These are phyloP conservation scores for Suhomyces bribrorum DNA, from an alignment of 1,139 yeast genomes.

Conservation along the genomic window DNA sequence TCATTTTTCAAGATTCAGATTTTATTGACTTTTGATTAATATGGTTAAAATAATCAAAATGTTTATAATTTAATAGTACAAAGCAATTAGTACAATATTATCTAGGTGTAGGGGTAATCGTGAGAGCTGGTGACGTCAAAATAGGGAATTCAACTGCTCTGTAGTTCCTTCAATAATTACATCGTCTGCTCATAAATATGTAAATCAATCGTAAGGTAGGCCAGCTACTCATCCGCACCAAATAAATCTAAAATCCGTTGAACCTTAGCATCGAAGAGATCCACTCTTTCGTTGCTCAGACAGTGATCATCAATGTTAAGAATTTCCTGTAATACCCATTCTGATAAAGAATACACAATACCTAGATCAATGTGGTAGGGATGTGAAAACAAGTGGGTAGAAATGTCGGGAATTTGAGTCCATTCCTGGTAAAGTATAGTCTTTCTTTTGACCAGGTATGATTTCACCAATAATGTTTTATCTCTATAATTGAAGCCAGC, in stretches of 20 bases:
- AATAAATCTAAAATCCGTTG: conserved; percentile 11
- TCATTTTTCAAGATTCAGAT: too few relatives aligned
- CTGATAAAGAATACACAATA: conserved; percentile 12
- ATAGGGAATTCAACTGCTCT: too few relatives aligned
- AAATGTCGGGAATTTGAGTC: conserved; percentile 10
- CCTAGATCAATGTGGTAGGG: conserved; percentile 10
- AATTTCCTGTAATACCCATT: conserved; percentile 9
- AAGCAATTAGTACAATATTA: too few relatives aligned
- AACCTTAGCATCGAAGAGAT: conserved; percentile 10
- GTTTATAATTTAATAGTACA: too few relatives aligned
- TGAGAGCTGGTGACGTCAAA: too few relatives aligned
- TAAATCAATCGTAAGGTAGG: background rate
- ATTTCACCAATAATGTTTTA: conserved; percentile 7
- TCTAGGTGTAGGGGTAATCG: too few relatives aligned
- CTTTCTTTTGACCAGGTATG: conserved; percentile 5
- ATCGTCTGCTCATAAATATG: too few relatives aligned
- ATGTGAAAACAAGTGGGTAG: conserved; percentile 13
- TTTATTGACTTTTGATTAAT: too few relatives aligned
- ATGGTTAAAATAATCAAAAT: too few relatives aligned
- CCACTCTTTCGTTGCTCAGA: conserved; percentile 7
- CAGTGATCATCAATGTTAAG: conserved; percentile 4
- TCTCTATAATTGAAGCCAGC: conserved; percentile 1
- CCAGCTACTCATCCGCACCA: background rate
- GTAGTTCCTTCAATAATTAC: too few relatives aligned
- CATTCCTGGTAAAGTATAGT: conserved; percentile 3